Evolutionary conservation across 2,329 filamentous ascomycete genomes (phyloP).

Genomic region (Alternaria novae-zelandiae): DNA sequence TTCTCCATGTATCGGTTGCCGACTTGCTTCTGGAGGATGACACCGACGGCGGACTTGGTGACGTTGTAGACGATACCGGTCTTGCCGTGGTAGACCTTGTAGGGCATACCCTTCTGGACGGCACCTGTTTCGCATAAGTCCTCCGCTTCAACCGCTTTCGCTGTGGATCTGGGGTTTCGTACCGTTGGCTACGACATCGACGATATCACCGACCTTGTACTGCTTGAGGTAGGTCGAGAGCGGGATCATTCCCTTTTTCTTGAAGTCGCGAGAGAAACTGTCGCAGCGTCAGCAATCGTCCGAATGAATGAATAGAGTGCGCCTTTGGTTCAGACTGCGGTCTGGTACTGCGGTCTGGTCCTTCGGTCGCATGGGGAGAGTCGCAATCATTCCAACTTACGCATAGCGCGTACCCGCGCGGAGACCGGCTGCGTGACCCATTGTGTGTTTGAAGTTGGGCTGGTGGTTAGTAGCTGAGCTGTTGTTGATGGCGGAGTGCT

Average conservation of each 20-base stretch:
- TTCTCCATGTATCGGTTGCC: constrained; percentile 99
- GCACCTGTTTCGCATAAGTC: constrained; percentile 42
- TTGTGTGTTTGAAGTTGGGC: constrained; percentile 47
- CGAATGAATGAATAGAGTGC: not conserved
- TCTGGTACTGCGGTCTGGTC: not conserved
- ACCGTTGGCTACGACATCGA: constrained; percentile 99
- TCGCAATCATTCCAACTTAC: constrained; percentile 28
- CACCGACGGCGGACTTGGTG: constrained; percentile 94
- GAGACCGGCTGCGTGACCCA: constrained; percentile 61
- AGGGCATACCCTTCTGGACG: constrained; percentile 74
- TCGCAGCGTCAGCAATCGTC: constrained; percentile 27
- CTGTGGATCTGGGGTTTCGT: constrained; percentile 60
- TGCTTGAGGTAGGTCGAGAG: constrained; percentile 93
- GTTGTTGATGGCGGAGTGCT: not conserved
- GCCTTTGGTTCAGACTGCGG: not conserved
- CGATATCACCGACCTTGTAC: constrained; percentile 98
- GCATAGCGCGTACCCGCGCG: constrained; percentile 53
- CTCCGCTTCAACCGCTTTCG: constrained; percentile 7
- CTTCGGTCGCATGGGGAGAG: not conserved
- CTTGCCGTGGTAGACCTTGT: constrained; percentile 99
- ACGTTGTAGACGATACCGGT: constrained; percentile 96
- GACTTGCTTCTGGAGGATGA: constrained; percentile 98
- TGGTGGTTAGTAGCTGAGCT: constrained; percentile 24
- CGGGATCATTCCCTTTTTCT: constrained; percentile 92
- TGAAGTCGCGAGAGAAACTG: constrained; percentile 86